Evolutionary conservation across 805 yeast genomes (phyloP), one percentile per base, ranked within the genome.

Genomic region (Candida gorgasii): DNA sequence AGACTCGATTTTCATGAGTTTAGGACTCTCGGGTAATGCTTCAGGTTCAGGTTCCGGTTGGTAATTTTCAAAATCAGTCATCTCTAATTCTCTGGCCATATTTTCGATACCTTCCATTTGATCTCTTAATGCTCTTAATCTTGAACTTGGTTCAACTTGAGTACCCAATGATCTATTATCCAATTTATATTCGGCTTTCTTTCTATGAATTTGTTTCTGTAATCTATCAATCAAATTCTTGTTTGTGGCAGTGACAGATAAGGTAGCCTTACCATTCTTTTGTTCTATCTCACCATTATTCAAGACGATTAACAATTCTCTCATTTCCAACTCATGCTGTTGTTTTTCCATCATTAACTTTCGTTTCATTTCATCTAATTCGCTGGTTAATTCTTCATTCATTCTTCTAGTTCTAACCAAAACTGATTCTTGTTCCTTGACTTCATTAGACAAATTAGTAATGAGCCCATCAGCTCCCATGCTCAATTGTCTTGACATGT

Each of bases 1-100:
- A 4, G 36, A 34, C 12, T 36, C 42, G 12, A 34, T 37, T 24
- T 36, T 42, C 5, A 13, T 20, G 9, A 24, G 18, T 14, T 35
- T 16, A 14, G n/a, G 34, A 1, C 45, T 47, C 19, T 46, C 26
- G 14, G 24, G 22, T 19, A 27, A 14, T 28, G 19, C 18, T 12
- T 35, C 39, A 20, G 33, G 34, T 40, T 30, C 30, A 28, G 22
- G 23, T 6, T n/a, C 33, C 17, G 32, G 33, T 30, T 27, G 29
- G 46, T 69, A 69, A 9, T 58, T 63, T 39, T 78, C 83, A 54
- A 88, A 89, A 50, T 89, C 93, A 15, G 86, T 84, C 78, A 80
- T 83, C 59, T 92, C 97, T 45, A 92, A 72, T 54, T 85, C 86
- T 46, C 95, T 69, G 0, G 97, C 97, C 67, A 87, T 86, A 36